Conservation (phyloP, 495 filamentous ascomycete genomes). For the Chaetomium cochliodes region DNA sequence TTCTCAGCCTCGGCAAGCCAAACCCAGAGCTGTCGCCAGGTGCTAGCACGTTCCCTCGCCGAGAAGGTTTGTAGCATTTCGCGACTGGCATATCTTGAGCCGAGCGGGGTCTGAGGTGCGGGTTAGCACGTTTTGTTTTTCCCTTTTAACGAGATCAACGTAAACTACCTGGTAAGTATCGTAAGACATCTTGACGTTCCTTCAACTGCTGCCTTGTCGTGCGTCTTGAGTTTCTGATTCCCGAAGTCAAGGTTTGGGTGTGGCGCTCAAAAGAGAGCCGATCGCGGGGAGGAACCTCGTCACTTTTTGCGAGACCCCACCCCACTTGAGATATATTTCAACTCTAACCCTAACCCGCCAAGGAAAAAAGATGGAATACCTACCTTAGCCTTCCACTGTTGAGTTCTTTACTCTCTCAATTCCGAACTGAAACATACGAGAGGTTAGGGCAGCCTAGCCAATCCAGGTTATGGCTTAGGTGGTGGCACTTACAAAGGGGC, state of each 20-base stretch:
- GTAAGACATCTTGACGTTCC: conserved; percentile 52
- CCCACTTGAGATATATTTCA: too few relatives aligned
- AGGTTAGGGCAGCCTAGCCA: too few relatives aligned
- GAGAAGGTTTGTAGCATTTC: conserved; percentile 68
- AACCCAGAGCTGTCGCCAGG: conserved; percentile 79
- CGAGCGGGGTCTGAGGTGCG: conserved; percentile 59
- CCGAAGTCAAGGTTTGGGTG: neutral
- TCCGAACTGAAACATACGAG: too few relatives aligned
- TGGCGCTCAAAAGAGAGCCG: neutral
- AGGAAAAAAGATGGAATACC: too few relatives aligned
- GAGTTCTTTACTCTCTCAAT: too few relatives aligned
- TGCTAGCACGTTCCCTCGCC: conserved; percentile 65
- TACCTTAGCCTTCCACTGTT: too few relatives aligned
- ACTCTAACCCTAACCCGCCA: too few relatives aligned
- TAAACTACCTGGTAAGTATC: too few relatives aligned
- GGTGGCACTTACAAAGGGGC: too few relatives aligned
- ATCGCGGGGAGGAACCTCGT: conserved; percentile 17
- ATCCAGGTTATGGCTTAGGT: too few relatives aligned
- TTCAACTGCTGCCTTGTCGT: neutral
- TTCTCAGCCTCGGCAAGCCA: conserved; percentile 81
- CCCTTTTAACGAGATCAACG: too few relatives aligned
- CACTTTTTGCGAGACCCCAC: neutral
- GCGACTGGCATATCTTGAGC: conserved; percentile 65
- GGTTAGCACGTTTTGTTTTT: conserved; percentile 26
- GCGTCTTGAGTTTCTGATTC: conserved; percentile 2